Conservation (phyloP, 2,329 filamentous ascomycete species). For the Arthrobotrys iridis region DNA sequence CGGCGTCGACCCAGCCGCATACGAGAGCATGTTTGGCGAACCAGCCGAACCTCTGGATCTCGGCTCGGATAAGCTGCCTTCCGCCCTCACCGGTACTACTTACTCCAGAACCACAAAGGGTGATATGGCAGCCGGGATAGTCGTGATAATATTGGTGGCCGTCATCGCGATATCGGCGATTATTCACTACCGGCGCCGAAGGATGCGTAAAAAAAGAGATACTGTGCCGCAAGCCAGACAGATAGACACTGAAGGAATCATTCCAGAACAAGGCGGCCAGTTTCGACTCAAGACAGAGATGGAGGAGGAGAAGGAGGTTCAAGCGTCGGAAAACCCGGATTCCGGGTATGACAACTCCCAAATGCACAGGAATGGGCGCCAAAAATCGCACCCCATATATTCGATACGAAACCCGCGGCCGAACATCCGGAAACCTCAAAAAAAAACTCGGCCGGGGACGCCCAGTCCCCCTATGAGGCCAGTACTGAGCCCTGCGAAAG, state of each 20-base stretch:
- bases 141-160: slow-evolving; percentile 8
- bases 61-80: background rate
- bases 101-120: slow-evolving; percentile 2
- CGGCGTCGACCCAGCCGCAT: slow-evolving; percentile 28
- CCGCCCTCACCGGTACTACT: background rate
- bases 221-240: background rate
- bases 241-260: slow-evolving; percentile 7
- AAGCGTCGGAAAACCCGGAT: background rate
- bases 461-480: background rate
- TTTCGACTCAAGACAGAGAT: slow-evolving; percentile 22
- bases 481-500: slow-evolving; percentile 26
- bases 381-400: slow-evolving; percentile 16
- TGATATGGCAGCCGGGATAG: slow-evolving; percentile 25
- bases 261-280: background rate
- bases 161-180: background rate
- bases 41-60: slow-evolving; percentile 19
- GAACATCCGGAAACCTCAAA: background rate
- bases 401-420: slow-evolving; percentile 1
- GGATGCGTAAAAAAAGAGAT: background rate
- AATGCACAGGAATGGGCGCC: slow-evolving; percentile 7
- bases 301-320: background rate
- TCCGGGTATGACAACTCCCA: background rate
- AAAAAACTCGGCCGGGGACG: background rate
- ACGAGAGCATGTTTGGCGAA: slow-evolving; percentile 4
- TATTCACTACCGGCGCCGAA: background rate